Base-by-base conservation (phyloP, 208 protist species). In the Trypanosoma caninum region DNA sequence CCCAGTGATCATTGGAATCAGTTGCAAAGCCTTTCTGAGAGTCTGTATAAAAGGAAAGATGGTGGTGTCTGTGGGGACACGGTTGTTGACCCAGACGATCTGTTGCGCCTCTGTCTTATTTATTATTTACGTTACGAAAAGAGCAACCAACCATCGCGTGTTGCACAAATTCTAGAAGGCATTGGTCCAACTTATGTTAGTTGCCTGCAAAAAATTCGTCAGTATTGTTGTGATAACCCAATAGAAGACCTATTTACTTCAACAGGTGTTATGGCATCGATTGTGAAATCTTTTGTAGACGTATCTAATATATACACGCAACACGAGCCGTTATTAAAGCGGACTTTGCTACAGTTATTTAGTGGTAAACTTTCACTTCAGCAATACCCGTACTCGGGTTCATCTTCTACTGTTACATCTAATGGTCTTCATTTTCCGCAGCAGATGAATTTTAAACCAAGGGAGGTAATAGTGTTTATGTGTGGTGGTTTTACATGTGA, bases 261-360 rank as follows among this genome's bases (percentile, higher is more conserved):
- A 13, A 96, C 82, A 9, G 92, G 93, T 46, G 88, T 96, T 9
- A 82, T 97, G 74, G 77, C 87, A 6, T 82, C 78, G 23, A 84
- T 95, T 34, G 76, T 89, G 45, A 85, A 78, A 66, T 92, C 75
- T 9, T 83, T 92, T 65, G 78, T 78, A 23, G 83, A 90, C 52
- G 93, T 97, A 22, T 82, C 89, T n/a, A 99, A 99, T 66, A 93
- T 99, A 22, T 99, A 98, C 83, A 99, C 97, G 1, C 94, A 98
- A 78, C 98, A 99, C 72, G 82, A 97, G 75, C 96, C 97, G 14
- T 64, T 90, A 16, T 62, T 99, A 47, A 81, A 87, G 48, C 69
- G 84, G 28, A 93, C 86, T 2, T 59, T 99, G 30, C 72, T 78
- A 68, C 72, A 90, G 64, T 55, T 89, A 16, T 82, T 82, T 54